Evolutionary conservation across 352 stramenopile species (phyloP), one percentile per base, ranked within the genome.

Genomic region (Globisporangium spinosum): DNA sequence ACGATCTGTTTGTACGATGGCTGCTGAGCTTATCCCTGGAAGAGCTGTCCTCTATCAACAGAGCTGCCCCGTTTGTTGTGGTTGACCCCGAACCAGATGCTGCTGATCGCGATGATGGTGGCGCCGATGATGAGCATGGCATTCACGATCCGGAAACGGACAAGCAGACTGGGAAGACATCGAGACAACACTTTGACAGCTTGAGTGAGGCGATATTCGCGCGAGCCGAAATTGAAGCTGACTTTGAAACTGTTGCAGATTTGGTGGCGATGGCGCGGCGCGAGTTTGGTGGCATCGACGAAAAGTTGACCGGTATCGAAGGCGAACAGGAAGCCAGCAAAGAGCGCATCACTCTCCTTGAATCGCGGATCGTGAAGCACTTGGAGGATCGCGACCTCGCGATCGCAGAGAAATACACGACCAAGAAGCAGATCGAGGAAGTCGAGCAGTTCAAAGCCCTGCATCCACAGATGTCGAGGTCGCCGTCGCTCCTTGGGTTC

Each of bases 361-460:
- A 92, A 61, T 75, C 82, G n/a, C 77, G 82, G 13, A 89, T 92
- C 55, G 80, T 84, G 58, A 90, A 92, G 64, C 77, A 88, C n/a
- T 53, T 92, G 32, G 80, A 90, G 58, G 82, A 92, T 58, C 80
- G 84, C 25, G 84, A 90, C 60, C 64, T 89, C 43, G 82, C 80
- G 32, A 92, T 92, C 32, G 80, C 80, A 5, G 80, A 92, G 57
- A 86, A 79, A 29, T 92, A 90, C 65, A 89, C 82, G 8, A 89
- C 77, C 1, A 74, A 90, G 61, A 80, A 87, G 65, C 75, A 89
- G 62, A 89, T 90, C 56, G 71, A 74, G 45, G 82, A 92, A 25
- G 73, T 80, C 9, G 82, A 89, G 59, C 70, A 70, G 20, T 89
- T 83, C 65, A 89, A 89, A 40, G 51, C 70, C 32, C 72, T 72